A percentile compares a stretch with the other conserved stretches of the same genome.
Conservation (phyloP, 768 basidiomycete genomes). For the Collybia mongolica region DNA sequence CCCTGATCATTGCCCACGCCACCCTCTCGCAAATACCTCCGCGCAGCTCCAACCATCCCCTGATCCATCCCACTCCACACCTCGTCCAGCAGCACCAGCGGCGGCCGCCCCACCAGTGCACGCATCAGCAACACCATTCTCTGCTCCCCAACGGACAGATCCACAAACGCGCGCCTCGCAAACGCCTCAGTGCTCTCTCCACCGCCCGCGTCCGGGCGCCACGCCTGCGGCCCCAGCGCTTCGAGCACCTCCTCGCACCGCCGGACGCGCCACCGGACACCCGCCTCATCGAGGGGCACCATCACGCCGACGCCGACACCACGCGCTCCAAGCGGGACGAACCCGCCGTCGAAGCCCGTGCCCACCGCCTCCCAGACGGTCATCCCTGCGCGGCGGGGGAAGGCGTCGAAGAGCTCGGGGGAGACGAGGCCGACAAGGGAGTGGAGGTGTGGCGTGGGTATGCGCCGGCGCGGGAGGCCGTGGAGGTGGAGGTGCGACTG, state of each 20-base stretch:
- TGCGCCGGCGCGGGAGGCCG: conserved; percentile 55
- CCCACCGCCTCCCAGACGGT: conserved; percentile 78
- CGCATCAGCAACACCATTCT: conserved; percentile 81
- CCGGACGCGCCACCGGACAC: conserved; percentile 32
- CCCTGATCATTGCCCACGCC: conserved; percentile 62
- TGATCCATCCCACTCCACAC: conserved; percentile 93
- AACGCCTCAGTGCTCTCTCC: conserved; percentile 35
- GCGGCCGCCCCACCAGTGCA: conserved; percentile 74
- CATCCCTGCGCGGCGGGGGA: conserved; percentile 71
- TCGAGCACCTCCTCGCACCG: conserved; percentile 57
- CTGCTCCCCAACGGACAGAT: conserved; percentile 74
- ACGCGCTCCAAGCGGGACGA: conserved; percentile 46
- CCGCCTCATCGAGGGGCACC: conserved; percentile 28
- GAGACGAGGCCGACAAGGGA: conserved; percentile 76
- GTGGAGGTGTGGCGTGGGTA: conserved; percentile 68
- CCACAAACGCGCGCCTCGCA: conserved; percentile 52
- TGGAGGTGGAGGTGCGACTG: conserved; percentile 45
- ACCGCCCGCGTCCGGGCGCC: conserved; percentile 24
- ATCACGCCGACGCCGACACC: conserved; percentile 49
- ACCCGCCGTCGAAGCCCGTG: conserved; percentile 89
- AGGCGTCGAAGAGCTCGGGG: conserved; percentile 90
- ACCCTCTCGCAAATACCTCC: conserved; percentile 56
- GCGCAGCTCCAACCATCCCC: conserved; percentile 64
- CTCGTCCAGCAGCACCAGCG: conserved; percentile 85
- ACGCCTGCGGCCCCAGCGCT: conserved; percentile 59